A percentile compares a stretch with the other conserved stretches of the same genome.
Evolutionary conservation across 2,329 filamentous ascomycete species (phyloP).

Genomic region (Acrodontium crateriforme): DNA sequence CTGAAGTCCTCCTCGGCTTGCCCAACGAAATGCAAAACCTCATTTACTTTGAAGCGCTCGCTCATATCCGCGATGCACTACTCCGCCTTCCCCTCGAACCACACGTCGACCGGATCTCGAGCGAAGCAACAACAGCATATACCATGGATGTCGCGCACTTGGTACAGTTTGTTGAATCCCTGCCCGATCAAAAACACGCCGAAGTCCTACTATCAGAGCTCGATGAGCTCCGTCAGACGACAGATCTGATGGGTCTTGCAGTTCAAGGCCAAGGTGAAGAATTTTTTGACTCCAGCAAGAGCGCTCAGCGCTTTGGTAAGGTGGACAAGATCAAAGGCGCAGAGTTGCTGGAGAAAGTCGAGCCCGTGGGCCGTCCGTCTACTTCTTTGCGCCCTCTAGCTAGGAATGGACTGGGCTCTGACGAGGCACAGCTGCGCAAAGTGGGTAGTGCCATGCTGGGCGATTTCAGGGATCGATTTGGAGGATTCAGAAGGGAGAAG

Average conservation of each 20-base stretch:
- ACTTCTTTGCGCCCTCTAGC: neutral
- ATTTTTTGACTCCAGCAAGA: conserved; percentile 81
- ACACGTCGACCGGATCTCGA: conserved; percentile 74
- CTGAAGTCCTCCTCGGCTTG: conserved; percentile 79
- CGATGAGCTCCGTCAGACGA: conserved; percentile 86
- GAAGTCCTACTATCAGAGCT: conserved; percentile 72
- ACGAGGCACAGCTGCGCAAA: neutral
- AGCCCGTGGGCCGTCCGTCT: conserved; percentile 8
- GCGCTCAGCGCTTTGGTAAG: conserved; percentile 86
- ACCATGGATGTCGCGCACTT: conserved; percentile 75
- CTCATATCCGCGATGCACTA: conserved; percentile 58
- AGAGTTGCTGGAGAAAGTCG: conserved; percentile 70
- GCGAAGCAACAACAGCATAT: conserved; percentile 67
- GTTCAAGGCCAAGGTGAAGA: conserved; percentile 72
- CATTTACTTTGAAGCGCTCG: conserved; percentile 93
- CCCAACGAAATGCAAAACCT: conserved; percentile 93
- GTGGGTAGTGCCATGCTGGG: conserved; percentile 3
- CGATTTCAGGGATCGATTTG: too few species aligned
- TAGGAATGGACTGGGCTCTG: neutral
- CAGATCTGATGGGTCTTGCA: conserved; percentile 60
- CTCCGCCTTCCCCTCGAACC: conserved; percentile 56
- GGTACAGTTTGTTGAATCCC: conserved; percentile 68
- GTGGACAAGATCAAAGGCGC: conserved; percentile 88
- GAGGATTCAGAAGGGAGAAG: conserved; percentile 4
- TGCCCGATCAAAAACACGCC: conserved; percentile 41